Percentiles rank a stretch among this genome's conserved stretches.
Evolutionary conservation across 768 basidiomycete species (phyloP).

Genomic region (Russula griseocarnosa): DNA sequence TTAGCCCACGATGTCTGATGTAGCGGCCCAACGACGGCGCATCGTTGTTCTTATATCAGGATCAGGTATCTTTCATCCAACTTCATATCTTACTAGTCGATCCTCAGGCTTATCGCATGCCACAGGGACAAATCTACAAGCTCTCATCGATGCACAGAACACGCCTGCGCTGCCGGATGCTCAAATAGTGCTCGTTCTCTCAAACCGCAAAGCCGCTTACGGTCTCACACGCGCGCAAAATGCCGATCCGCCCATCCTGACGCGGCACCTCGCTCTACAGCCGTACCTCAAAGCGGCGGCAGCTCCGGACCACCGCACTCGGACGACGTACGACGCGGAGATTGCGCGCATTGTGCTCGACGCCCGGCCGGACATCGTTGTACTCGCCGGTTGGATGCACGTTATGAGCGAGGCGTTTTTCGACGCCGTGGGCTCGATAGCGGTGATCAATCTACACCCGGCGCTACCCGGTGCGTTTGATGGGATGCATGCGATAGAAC

Average conservation of each 20-base stretch:
- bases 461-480: slow-evolving; percentile 96
- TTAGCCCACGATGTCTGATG: slow-evolving; percentile 9
- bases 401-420: slow-evolving; percentile 82
- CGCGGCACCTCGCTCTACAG: slow-evolving; percentile 77
- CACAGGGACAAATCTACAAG: slow-evolving; percentile 91
- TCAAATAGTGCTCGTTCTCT: slow-evolving; percentile 75
- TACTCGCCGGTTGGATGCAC: slow-evolving; percentile 99
- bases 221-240: slow-evolving; percentile 77
- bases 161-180: slow-evolving; percentile 70
- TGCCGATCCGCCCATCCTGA: slow-evolving; percentile 73
- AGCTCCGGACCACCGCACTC: slow-evolving; percentile 58
- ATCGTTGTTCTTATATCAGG: slow-evolving; percentile 58
- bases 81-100: not conserved
- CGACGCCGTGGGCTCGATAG: slow-evolving; percentile 59
- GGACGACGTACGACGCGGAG: slow-evolving; percentile 82
- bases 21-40: slow-evolving; percentile 7
- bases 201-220: slow-evolving; percentile 87
- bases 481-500: slow-evolving; percentile 84
- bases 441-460: slow-evolving; percentile 95
- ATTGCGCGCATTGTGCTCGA: slow-evolving; percentile 64
- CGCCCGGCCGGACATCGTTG: slow-evolving; percentile 74
- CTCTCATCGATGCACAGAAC: slow-evolving; percentile 83
- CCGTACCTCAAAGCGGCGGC: slow-evolving; percentile 71
- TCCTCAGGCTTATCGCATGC: not conserved
- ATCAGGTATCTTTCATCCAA: slow-evolving; percentile 42